Evolutionary conservation across 192 early-diverging fungal genomes (phyloP).

Genomic region (Lobosporangium transversale): DNA sequence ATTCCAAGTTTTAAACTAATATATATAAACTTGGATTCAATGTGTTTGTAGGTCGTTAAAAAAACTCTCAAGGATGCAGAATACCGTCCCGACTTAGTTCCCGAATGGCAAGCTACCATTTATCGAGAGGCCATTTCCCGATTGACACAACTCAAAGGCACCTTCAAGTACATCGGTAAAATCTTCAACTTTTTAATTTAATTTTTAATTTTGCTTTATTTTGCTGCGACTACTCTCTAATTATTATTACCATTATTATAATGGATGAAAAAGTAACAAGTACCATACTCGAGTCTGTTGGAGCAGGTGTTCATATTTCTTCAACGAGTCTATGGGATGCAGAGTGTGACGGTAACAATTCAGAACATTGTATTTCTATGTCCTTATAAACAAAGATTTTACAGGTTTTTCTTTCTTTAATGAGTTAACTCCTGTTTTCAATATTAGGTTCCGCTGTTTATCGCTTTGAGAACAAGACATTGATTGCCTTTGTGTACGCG

Average conservation of each 20-base stretch:
- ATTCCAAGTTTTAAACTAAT: no score
- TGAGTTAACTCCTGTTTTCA: constrained; percentile 1
- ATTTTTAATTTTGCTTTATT: not conserved
- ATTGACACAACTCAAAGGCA: constrained; percentile 33
- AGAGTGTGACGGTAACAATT: constrained; percentile 37
- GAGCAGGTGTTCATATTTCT: constrained; percentile 37
- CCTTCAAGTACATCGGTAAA: constrained; percentile 45
- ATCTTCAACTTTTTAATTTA: not conserved
- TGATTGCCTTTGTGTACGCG: constrained; percentile 36
- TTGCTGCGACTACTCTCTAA: not conserved
- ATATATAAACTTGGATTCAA: no score
- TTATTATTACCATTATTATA: not conserved
- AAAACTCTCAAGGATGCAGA: constrained; percentile 38
- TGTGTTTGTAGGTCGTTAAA: constrained; percentile 29
- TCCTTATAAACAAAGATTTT: no score
- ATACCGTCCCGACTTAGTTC: constrained; percentile 35
- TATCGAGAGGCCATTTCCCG: constrained; percentile 32
- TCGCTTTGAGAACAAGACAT: constrained; percentile 39
- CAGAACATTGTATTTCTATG: no score
- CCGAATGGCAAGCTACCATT: constrained; percentile 43
- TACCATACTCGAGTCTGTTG: constrained; percentile 35
- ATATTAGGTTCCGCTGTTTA: constrained; percentile 36
- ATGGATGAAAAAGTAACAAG: constrained; percentile 20
- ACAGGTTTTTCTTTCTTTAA: not conserved
- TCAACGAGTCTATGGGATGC: constrained; percentile 50